Evolutionary conservation across 1,284 basidiomycete species (phyloP), one percentile per base, ranked within the genome.

Genomic region (Fomitiporia mediterranea): DNA sequence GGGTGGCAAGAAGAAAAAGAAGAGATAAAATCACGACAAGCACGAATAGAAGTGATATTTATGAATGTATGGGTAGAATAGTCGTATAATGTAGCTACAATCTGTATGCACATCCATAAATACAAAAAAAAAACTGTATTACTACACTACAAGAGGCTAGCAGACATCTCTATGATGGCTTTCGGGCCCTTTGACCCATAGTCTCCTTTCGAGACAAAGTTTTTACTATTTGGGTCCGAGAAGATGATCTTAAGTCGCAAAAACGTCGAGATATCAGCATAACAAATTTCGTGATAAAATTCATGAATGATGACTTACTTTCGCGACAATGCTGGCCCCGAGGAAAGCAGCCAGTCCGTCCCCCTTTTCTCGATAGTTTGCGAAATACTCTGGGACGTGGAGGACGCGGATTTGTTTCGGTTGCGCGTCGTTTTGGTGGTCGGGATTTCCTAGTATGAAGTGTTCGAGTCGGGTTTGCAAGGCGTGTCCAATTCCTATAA

Each of bases 321-420:
- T 95, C 19, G 90, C 90, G 27, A 89, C 81, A 65, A 96, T 91
- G 60, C 84, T 88, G n/a, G 84, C 81, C 1, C 94, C 94, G 47
- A 96, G 72, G 75, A 94, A 97, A 6, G 88, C 86, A 1, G 91
- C 89, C 21, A 90, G 74, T 0, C 90, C 88, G 46, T 90, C 87
- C 0, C 91, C 89, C 42, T 84, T 85, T 50, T 94, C 89, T 60
- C 91, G 82, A 68, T 90, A 97, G 68, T 96, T 92, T 7, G 89
- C 86, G 69, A 94, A 96, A 70, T 96, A 96, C 25, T 96, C 93
- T 11, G 94, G 94, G n/a, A 95, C 82, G 43, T 74, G 80, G 51
- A 94, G 68, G 9, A 87, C 75, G 17, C 84, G 78, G 15, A 87
- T 82, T 40, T 74, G 71, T 7, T 82, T 79, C 1, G 91, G 79